Percentiles rank a stretch among this genome's conserved stretches.
Conservation (phyloP, 106 monocot species). For the Dendrobium chrysotoxum region DNA sequence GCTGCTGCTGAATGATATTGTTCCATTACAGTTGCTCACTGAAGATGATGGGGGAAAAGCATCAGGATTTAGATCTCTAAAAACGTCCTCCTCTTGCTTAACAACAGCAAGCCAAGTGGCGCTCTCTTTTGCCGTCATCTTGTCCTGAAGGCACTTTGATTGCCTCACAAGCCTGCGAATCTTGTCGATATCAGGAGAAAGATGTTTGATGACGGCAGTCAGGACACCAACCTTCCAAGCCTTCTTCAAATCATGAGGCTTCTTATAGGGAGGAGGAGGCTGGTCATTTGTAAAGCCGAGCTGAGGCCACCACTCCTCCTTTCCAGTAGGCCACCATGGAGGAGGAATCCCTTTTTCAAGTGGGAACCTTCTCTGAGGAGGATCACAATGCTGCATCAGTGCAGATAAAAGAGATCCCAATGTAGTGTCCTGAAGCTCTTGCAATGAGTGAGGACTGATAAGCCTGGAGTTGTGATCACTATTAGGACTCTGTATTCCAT, state of each 20-base stretch:
- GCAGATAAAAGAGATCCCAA: conserved; percentile 70
- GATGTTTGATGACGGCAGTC: conserved; percentile 76
- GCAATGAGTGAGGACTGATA: conserved; percentile 42
- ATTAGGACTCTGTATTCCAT: conserved; percentile 17
- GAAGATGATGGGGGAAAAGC: conserved; percentile 29
- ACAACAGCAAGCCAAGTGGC: conserved; percentile 67
- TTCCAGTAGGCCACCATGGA: conserved; percentile 75
- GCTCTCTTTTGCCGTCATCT: conserved; percentile 85
- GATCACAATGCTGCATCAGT: conserved; percentile 82
- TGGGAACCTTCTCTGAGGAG: conserved; percentile 69
- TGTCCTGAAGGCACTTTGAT: conserved; percentile 84
- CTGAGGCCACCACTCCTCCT: conserved; percentile 63
- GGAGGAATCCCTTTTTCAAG: conserved; percentile 71
- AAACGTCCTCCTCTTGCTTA: conserved; percentile 63
- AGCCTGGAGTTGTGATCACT: conserved; percentile 23
- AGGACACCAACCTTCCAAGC: conserved; percentile 76
- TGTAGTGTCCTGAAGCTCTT: conserved; percentile 77
- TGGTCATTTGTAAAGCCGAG: conserved; percentile 47
- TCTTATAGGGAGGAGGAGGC: conserved; percentile 64
- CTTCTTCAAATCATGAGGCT: conserved; percentile 81
- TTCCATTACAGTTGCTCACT: conserved; percentile 12
- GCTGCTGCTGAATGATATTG: conserved; percentile 41
- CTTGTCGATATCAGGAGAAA: conserved; percentile 75
- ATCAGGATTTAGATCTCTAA: conserved; percentile 37
- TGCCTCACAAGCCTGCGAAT: conserved; percentile 62